phyloP scores from a whole-genome alignment of 1,284 basidiomycete species.

The Boletus semigastroideus region DNA sequence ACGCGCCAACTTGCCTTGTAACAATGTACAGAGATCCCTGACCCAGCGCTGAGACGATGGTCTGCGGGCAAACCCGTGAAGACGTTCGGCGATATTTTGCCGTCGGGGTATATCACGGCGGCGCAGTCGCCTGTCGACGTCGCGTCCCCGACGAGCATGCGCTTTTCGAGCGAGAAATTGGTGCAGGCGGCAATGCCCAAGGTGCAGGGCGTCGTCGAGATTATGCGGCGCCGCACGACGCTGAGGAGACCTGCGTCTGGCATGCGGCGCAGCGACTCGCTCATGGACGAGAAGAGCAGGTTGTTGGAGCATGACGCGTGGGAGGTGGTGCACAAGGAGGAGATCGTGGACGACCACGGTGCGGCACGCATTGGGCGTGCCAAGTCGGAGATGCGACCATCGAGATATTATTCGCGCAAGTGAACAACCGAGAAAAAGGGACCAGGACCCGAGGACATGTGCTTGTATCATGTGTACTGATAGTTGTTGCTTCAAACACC shows the following conservation, averaged over 20 bases:
- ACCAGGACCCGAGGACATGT: not conserved
- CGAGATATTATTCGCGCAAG: slow-evolving; percentile 14
- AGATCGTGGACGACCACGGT: slow-evolving; percentile 1
- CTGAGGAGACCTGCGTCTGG: not conserved
- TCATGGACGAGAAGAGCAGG: slow-evolving; percentile 18
- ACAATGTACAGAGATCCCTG: slow-evolving; percentile 14
- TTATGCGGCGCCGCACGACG: slow-evolving; percentile 24
- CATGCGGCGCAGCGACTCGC: slow-evolving; percentile 16
- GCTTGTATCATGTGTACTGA: not conserved
- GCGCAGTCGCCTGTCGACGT: slow-evolving; percentile 14
- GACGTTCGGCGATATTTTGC: slow-evolving; percentile 50
- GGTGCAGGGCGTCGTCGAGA: slow-evolving; percentile 36
- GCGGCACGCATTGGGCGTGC: slow-evolving; percentile 13
- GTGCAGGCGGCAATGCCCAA: slow-evolving; percentile 37
- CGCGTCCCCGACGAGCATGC: slow-evolving; percentile 2
- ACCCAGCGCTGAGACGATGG: slow-evolving; percentile 22
- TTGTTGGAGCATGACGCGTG: slow-evolving; percentile 23
- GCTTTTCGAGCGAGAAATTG: slow-evolving; percentile 26
- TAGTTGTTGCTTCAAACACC: slow-evolving; percentile 1
- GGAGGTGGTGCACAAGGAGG: slow-evolving; percentile 18
- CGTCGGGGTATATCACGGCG: slow-evolving; percentile 42
- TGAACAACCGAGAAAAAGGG: slow-evolving; percentile 3
- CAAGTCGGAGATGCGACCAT: slow-evolving; percentile 29
- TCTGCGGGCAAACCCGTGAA: slow-evolving; percentile 18
- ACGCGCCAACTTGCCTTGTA: not conserved